Evolutionary conservation across 495 filamentous ascomycete species (phyloP), one percentile per base, ranked within the genome.

Genomic region (Corynascus novoguineensis): DNA sequence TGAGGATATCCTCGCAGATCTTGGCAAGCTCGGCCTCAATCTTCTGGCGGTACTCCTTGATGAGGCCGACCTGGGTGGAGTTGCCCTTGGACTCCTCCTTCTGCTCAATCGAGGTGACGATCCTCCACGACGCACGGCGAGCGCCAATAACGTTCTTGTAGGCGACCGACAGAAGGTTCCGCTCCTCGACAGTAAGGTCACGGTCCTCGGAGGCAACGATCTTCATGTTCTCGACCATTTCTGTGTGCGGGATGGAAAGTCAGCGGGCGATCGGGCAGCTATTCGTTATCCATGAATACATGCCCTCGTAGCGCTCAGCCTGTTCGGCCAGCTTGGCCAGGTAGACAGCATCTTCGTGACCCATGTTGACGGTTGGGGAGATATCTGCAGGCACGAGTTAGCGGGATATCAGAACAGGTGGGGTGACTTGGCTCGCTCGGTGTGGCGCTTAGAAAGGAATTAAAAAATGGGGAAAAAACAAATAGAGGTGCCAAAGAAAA

Each of bases 191-290:
- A 61, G 90, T 92, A 60, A 98, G 89, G 75, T 97, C 95, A 78
- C 92, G 90, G 74, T 96, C 87, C 71, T 92, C 89, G 57, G 90
- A 92, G 64, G 93, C 93, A 68, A 98, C 95, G 65, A 87, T 85
- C 85, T 98, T 98, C 93, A 98, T 98, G 86, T 97, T 97, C 83
- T 97, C 95, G 60, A 98, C 93, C 93, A 98, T 98, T 76, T 98
- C 93, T 98, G 78, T 53, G 45, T 17, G 57, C 27, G 53, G 41
- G 44, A 48, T 22, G 31, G 57, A 54, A 55, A 42, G 68, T 72
- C 60, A 67, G 66, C 46, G 34, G n/a, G 31, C 42, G 40, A 24
- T 52, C 24, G 35, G 25, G 10, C 19, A 31, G 29, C 9, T 37
- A 17, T n/a, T 22, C n/a, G 22, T 15, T 8, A 48, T 50, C 44